Evolutionary conservation across 805 yeast species (phyloP), one percentile per base, ranked within the genome.

Genomic region (Yarrowia bubula): DNA sequence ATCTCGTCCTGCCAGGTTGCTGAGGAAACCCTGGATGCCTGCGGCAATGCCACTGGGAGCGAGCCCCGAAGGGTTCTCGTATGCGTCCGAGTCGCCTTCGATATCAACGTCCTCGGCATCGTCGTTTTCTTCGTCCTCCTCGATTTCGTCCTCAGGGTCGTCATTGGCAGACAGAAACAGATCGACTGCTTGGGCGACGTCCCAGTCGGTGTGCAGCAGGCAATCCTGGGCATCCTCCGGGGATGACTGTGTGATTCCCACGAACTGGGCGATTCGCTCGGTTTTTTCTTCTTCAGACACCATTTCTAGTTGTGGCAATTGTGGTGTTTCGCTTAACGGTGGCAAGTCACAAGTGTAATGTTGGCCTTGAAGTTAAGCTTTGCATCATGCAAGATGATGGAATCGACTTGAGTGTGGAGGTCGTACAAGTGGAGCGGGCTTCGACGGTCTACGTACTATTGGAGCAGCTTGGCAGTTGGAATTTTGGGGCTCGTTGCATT

Each of bases 171-270:
- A 38, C 28, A 53, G 64, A 35, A 64, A 66, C 15, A 50, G 53
- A 51, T 66, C 68, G 33, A 66, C 50, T 17, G 68, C 68, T 18
- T 53, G 71, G 18, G 70, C 68, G 8, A 75, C 64, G 66, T 75
- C 71, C 72, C 77, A 73, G 47, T 74, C 69, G 65, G 75, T 69
- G 28, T 73, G 71, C 41, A 72, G 74, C 31, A 81, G 71, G 63
- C 73, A 77, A 66, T 72, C 75, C 37, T 69, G 71, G n/a, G 84
- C 84, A 41, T 75, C 77, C 28, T 75, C 73, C 15, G 73, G 74
- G 5, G 78, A 70, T 13, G 79, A 70, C 53, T 74, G 76, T 4
- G 83, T 76, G 62, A 78, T 72, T 41, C 75, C 75, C 18, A 74
- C 70, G 67, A 80, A 79, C 61, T 74, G 71, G 14, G 74, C 70